These are phyloP conservation scores for Clarkia xantiana DNA, from an alignment of 345 rosid species.

Conservation along the genomic window DNA sequence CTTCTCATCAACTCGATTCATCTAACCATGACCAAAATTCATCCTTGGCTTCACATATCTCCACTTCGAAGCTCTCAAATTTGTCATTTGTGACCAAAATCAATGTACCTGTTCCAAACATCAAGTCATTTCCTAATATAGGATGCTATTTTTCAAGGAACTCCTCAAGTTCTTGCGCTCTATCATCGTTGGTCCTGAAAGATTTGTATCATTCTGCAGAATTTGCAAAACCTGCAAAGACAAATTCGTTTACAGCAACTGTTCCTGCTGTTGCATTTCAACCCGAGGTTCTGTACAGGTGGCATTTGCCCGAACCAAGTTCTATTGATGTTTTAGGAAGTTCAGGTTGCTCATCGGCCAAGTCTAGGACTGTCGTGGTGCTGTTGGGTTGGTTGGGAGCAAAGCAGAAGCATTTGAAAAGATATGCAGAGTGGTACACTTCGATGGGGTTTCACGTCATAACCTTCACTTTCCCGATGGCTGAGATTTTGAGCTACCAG, in stretches of 20 bases:
- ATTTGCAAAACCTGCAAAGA: slow-evolving; percentile 53
- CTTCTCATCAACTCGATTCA: slow-evolving; percentile 23
- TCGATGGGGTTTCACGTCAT: slow-evolving; percentile 84
- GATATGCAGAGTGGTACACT: slow-evolving; percentile 94
- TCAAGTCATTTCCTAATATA: slow-evolving; percentile 20
- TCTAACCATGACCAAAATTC: slow-evolving; percentile 17
- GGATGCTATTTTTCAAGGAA: slow-evolving; percentile 15
- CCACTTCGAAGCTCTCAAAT: slow-evolving; percentile 49
- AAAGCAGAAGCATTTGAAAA: slow-evolving; percentile 83
- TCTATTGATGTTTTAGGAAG: slow-evolving; percentile 42
- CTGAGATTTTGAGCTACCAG: slow-evolving; percentile 70
- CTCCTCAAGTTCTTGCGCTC: slow-evolving; percentile 16
- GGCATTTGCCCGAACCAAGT: slow-evolving; percentile 75
- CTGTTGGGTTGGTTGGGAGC: slow-evolving; percentile 98
- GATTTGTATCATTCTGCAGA: slow-evolving; percentile 55
- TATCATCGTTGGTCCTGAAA: slow-evolving; percentile 34
- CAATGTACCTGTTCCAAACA: slow-evolving; percentile 47
- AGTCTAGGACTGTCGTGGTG: slow-evolving; percentile 82
- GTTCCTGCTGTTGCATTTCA: slow-evolving; percentile 33
- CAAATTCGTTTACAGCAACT: slow-evolving; percentile 15
- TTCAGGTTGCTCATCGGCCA: slow-evolving; percentile 36
- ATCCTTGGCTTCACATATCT: slow-evolving; percentile 45
- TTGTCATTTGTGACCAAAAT: slow-evolving; percentile 42
- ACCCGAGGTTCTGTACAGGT: slow-evolving; percentile 41
- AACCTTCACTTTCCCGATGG: slow-evolving; percentile 84